These are phyloP conservation scores for Avena atlantica DNA, from an alignment of 176 grass and related monocot genomes.

Conservation along the genomic window DNA sequence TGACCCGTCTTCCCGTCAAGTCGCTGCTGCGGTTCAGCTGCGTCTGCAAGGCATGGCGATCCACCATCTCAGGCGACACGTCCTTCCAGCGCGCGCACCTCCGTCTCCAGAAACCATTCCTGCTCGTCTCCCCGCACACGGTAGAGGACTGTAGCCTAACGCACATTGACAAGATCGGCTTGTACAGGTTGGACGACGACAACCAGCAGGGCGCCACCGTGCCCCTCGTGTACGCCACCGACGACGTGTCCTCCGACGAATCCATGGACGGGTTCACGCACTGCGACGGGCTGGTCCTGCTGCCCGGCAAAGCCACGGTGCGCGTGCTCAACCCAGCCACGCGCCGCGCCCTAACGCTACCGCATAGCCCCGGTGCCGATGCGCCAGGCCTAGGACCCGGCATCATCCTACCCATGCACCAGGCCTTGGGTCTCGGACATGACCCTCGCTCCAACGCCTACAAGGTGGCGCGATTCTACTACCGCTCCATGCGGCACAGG, in stretches of 20 bases:
- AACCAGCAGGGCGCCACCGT: background rate
- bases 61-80: background rate
- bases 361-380: background rate
- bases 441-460: background rate
- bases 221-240: background rate
- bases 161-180: background rate
- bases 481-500: background rate
- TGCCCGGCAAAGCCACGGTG: background rate
- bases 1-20: background rate
- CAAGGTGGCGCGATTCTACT: conserved; percentile 5
- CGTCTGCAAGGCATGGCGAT: conserved; percentile 29
- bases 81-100: background rate
- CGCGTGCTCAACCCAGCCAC: conserved; percentile 1
- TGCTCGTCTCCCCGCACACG: background rate
- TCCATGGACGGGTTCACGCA: background rate
- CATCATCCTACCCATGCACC: background rate
- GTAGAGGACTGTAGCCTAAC: too few relatives aligned
- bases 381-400: background rate
- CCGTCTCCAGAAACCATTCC: background rate
- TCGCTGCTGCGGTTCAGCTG: conserved; percentile 2
- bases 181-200: background rate
- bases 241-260: background rate
- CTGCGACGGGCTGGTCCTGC: conserved; percentile 18
- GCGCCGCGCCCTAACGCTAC: background rate
- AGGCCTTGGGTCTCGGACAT: conserved; percentile 8